Evolutionary conservation across 2,329 filamentous ascomycete genomes (phyloP), one percentile per base, ranked within the genome.

Genomic region (Diaporthe caulivora): DNA sequence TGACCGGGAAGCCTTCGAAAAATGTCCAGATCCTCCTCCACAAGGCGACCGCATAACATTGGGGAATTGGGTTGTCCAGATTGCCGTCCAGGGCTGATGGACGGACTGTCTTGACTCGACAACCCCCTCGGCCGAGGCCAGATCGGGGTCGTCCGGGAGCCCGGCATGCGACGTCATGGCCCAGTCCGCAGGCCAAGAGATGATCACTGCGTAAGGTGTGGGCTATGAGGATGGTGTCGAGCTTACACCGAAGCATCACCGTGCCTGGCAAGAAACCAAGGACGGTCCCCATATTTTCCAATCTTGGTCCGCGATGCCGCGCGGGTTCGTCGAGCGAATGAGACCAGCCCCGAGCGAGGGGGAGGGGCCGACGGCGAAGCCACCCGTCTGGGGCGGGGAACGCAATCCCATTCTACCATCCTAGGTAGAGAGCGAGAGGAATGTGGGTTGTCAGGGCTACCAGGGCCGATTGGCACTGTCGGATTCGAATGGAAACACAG

Each of bases 171-270:
- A 65, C 44, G 62, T 65, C 29, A 51, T 8, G 10, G 10, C 44
- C 21, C 15, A 51, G 13, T 37, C 44, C 29, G 31, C 62, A 26
- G 37, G 44, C 62, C 44, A 65, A 51, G 62, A 24, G n/a, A 29
- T 51, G 44, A 49, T 51, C 62, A 51, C 44, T 21, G 29, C 62
- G 29, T 65, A 65, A 51, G 29, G 62, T 65, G 62, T 65, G 44
- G 44, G 8, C 62, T 65, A 65, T 40, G 29, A 4, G 7, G 29
- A 24, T 65, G 44, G 44, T 17, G 31, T 51, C 44, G 44, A 65
- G 62, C 62, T 65, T 51, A 40, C 62, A 37, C 31, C 13, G 47
- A 65, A 65, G 62, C 31, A 65, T 51, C 62, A 65, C 62, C 62
- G 62, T 51, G 62, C 21, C 62, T n/a, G 44, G 44, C 44, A 51